Percentiles rank a stretch among this genome's conserved stretches.
These are phyloP conservation scores for Apophysomyces trapeziformis DNA, from an alignment of 371 early-diverging fungal genomes.

Conservation along the genomic window DNA sequence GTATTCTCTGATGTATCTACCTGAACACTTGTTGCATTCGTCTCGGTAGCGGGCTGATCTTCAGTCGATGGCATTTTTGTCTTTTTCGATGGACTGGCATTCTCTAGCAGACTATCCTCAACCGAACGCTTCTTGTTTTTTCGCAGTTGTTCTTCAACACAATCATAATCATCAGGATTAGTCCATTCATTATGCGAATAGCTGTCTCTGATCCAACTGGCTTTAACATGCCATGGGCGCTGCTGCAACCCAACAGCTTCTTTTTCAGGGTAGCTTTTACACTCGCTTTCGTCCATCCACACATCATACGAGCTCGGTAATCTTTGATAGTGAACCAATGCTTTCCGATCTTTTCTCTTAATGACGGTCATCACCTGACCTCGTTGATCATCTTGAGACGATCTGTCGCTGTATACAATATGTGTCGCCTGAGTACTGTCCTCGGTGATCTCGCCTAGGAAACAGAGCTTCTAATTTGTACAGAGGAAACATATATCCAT, in stretches of 20 bases:
- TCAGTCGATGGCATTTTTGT: slow-evolving; percentile 19
- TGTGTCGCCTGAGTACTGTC: slow-evolving; percentile 60
- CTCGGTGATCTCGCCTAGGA: slow-evolving; percentile 40
- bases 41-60: background rate
- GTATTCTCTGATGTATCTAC: slow-evolving; percentile 20
- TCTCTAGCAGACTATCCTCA: slow-evolving; percentile 29
- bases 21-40: background rate
- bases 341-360: slow-evolving; percentile 49
- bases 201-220: slow-evolving; percentile 76
- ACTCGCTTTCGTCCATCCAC: slow-evolving; percentile 59
- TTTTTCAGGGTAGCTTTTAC: slow-evolving; percentile 33
- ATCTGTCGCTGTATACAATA: slow-evolving; percentile 47
- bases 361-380: slow-evolving; percentile 27
- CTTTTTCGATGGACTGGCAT: slow-evolving; percentile 19
- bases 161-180: slow-evolving; percentile 68
- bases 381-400: slow-evolving; percentile 32
- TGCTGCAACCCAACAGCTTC: slow-evolving; percentile 12
- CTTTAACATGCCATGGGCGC: slow-evolving; percentile 65
- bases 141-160: slow-evolving; percentile 25
- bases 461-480: background rate
- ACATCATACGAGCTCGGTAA: slow-evolving; percentile 78
- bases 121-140: slow-evolving; percentile 27
- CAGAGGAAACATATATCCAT: background rate
- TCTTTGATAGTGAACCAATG: slow-evolving; percentile 73
- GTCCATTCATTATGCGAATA: slow-evolving; percentile 74